Percentiles rank a stretch among this genome's conserved stretches.
phyloP scores from a whole-genome alignment of 2,329 filamentous ascomycete species.

The Clarireedia paspali region DNA sequence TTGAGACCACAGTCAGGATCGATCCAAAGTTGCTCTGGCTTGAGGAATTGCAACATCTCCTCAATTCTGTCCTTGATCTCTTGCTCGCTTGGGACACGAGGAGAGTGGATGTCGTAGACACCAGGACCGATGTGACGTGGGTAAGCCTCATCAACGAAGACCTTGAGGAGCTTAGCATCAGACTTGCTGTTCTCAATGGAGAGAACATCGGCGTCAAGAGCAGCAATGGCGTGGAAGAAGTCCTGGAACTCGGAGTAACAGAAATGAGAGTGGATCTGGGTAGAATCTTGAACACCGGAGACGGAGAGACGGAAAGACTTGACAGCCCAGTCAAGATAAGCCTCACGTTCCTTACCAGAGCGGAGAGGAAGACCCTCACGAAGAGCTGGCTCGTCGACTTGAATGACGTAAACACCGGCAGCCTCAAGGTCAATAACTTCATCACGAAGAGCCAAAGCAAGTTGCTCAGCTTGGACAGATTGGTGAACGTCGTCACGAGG shows the following conservation, averaged over 20 bases:
- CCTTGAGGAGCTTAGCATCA: slow-evolving; percentile 96
- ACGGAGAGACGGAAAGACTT: slow-evolving; percentile 96
- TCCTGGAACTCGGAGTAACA: slow-evolving; percentile 99
- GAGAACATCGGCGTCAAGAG: slow-evolving; percentile 94
- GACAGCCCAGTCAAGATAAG: slow-evolving; percentile 96
- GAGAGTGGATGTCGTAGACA: slow-evolving; percentile 99
- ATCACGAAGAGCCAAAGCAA: slow-evolving; percentile 94
- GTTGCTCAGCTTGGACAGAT: slow-evolving; percentile 97
- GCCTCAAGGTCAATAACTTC: slow-evolving; percentile 97
- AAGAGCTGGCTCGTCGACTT: slow-evolving; percentile 97
- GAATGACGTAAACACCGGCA: slow-evolving; percentile 94
- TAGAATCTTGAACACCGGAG: slow-evolving; percentile 86
- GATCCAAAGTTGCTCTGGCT: slow-evolving; percentile 98
- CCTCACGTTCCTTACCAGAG: slow-evolving; percentile 85
- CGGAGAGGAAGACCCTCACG: slow-evolving; percentile 99
- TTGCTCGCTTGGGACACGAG: slow-evolving; percentile 91
- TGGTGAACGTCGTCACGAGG: slow-evolving; percentile 99
- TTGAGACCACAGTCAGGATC: slow-evolving; percentile 99
- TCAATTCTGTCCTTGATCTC: slow-evolving; percentile 97
- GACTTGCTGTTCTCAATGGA: slow-evolving; percentile 99
- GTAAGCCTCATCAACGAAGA: slow-evolving; percentile 96
- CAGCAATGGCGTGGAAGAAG: slow-evolving; percentile 99
- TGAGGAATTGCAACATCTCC: slow-evolving; percentile 97
- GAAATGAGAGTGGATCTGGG: slow-evolving; percentile 99
- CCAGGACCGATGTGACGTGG: slow-evolving; percentile 97